Evolutionary conservation across 306 rosid species (phyloP).

Genomic region (Adenanthera pavonina): DNA sequence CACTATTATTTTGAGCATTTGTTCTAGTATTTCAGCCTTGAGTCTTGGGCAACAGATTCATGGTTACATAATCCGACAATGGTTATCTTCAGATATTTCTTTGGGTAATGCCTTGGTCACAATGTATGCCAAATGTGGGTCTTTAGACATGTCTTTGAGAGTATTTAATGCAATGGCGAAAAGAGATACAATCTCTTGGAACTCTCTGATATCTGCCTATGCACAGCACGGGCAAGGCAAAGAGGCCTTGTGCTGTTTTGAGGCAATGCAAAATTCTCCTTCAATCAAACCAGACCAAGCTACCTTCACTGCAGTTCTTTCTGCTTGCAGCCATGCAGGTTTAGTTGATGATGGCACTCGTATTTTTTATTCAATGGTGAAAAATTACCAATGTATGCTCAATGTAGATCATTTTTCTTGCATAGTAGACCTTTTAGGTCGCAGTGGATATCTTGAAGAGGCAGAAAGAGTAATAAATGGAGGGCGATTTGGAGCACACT

Average conservation of each 20-base stretch:
- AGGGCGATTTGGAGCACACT: constrained; percentile 57
- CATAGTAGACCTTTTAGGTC: constrained; percentile 76
- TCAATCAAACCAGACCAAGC: constrained; percentile 66
- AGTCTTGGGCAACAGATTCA: constrained; percentile 76
- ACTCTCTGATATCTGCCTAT: constrained; percentile 78
- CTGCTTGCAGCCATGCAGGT: constrained; percentile 84
- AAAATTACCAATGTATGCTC: constrained; percentile 48
- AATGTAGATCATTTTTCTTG: constrained; percentile 79
- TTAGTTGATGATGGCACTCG: constrained; percentile 64
- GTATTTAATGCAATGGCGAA: constrained; percentile 67
- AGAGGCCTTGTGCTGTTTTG: constrained; percentile 66
- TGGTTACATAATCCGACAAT: constrained; percentile 55
- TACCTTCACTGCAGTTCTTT: constrained; percentile 77
- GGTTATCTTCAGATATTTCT: constrained; percentile 52
- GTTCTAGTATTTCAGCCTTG: constrained; percentile 66
- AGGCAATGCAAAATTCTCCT: constrained; percentile 60
- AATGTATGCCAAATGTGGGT: constrained; percentile 82
- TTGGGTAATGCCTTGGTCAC: constrained; percentile 68
- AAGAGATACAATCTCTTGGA: constrained; percentile 77
- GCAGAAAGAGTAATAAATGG: constrained; percentile 62
- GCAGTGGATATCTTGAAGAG: constrained; percentile 76
- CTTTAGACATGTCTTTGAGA: constrained; percentile 56
- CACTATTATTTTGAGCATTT: constrained; percentile 67
- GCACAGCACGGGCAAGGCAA: constrained; percentile 78
- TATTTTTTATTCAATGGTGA: constrained; percentile 68